These are phyloP conservation scores for Gonium pectorale DNA, from an alignment of 139 green algal genomes.

Conservation along the genomic window DNA sequence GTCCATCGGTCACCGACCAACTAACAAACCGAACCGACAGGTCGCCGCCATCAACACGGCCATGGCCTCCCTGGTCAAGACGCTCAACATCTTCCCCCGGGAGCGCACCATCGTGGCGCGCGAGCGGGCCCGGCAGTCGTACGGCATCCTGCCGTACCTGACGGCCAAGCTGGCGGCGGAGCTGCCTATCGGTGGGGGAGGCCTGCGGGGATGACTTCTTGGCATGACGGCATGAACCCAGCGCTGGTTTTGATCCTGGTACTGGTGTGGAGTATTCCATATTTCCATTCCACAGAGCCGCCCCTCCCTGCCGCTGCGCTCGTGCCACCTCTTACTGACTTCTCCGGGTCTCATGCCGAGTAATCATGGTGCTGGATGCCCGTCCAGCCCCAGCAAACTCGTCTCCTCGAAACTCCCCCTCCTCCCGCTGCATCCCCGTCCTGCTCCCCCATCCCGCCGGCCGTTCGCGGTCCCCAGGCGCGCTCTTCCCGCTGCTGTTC, in stretches of 20 bases:
- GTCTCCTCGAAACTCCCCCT: background rate
- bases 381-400: too few relatives aligned
- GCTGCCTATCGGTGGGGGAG: constrained; percentile 72
- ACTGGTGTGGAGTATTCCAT: too few relatives aligned
- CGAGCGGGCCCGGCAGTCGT: constrained; percentile 72
- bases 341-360: too few relatives aligned
- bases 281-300: too few relatives aligned
- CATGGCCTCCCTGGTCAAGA: constrained; percentile 91
- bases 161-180: constrained; percentile 90
- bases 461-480: constrained; percentile 44
- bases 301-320: too few relatives aligned
- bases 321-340: too few relatives aligned
- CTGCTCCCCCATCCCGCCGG: background rate
- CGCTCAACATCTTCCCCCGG: constrained; percentile 86
- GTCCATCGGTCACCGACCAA: too few relatives aligned
- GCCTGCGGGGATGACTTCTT: background rate
- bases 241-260: too few relatives aligned
- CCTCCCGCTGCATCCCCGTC: background rate
- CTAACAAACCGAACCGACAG: too few relatives aligned
- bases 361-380: too few relatives aligned
- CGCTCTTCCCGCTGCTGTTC: constrained; percentile 90
- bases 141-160: constrained; percentile 65
- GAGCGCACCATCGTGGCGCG: constrained; percentile 86
- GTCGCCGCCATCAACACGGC: constrained; percentile 89
- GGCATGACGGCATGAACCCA: too few relatives aligned